Percentiles rank a stretch among this genome's conserved stretches.
phyloP scores from a whole-genome alignment of 768 basidiomycete genomes.

The Leccinum olivaceopallidum region DNA sequence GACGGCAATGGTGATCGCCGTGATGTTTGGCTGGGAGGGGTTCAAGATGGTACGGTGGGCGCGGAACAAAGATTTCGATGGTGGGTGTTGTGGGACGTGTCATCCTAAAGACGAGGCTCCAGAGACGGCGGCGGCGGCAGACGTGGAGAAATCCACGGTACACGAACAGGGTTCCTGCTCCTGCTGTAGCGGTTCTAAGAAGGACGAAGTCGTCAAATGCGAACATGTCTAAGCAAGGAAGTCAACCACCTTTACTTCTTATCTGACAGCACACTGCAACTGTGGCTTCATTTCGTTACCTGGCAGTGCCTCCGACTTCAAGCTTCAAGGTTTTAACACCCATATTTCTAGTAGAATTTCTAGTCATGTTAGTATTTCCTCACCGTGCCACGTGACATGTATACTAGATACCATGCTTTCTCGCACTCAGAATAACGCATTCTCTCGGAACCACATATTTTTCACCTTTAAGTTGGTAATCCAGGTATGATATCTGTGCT shows the following conservation, averaged over 20 bases:
- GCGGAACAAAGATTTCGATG: conserved; percentile 34
- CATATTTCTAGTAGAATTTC: too few species aligned
- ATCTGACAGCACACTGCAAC: not conserved
- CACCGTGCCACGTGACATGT: not conserved
- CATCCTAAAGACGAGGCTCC: not conserved
- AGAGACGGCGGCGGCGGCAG: not conserved
- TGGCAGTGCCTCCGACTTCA: not conserved
- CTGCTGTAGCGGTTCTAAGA: not conserved
- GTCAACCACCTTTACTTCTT: not conserved
- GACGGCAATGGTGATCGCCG: conserved; percentile 41
- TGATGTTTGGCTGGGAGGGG: conserved; percentile 48
- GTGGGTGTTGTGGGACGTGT: conserved; percentile 37
- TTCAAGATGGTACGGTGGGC: conserved; percentile 44
- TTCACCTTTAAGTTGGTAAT: too few species aligned
- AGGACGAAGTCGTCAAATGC: not conserved
- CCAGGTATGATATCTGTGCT: too few species aligned
- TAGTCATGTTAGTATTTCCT: not conserved
- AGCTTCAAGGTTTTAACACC: not conserved
- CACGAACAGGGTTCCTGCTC: not conserved
- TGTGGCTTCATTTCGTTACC: not conserved
- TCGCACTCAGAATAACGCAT: not conserved
- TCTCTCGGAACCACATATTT: too few species aligned
- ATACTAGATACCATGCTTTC: not conserved
- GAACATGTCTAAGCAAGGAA: conserved; percentile 10
- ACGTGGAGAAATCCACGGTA: conserved; percentile 3